Conservation (phyloP, 179 eudicot species). For the Gypsophila paniculata region DNA sequence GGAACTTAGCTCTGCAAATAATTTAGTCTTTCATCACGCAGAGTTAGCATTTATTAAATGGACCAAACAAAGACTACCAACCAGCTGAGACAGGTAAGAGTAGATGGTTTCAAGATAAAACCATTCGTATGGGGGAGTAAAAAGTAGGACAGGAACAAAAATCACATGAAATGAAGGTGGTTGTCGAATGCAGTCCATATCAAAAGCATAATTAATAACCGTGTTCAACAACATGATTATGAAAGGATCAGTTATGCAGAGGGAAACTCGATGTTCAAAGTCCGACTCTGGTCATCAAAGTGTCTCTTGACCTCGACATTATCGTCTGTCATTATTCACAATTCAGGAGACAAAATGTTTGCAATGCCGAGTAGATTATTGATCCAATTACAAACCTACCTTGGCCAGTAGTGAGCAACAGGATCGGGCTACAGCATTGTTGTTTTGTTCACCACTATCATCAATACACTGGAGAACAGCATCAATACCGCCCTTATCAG, state of each 20-base stretch:
- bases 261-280: neutral
- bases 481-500: constrained; percentile 83
- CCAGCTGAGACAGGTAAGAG: neutral
- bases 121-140: neutral
- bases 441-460: constrained; percentile 72
- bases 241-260: neutral
- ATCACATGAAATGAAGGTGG: neutral
- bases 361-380: neutral
- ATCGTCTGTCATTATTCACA: neutral
- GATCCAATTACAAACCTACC: constrained; percentile 57
- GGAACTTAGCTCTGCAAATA: neutral
- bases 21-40: too few relatives aligned
- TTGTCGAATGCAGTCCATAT: neutral
- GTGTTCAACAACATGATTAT: neutral
- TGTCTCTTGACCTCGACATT: neutral
- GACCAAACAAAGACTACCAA: neutral
- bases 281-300: neutral
- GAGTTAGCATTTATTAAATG: neutral
- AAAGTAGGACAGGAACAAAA: constrained; percentile 3
- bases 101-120: neutral
- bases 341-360: neutral
- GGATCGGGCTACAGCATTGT: constrained; percentile 53
- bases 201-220: neutral
- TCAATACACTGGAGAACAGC: constrained; percentile 66
- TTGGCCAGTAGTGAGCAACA: constrained; percentile 70